These are phyloP conservation scores for Hypoxylon sp. DNA, from an alignment of 2,329 filamentous ascomycete species.

Conservation along the genomic window DNA sequence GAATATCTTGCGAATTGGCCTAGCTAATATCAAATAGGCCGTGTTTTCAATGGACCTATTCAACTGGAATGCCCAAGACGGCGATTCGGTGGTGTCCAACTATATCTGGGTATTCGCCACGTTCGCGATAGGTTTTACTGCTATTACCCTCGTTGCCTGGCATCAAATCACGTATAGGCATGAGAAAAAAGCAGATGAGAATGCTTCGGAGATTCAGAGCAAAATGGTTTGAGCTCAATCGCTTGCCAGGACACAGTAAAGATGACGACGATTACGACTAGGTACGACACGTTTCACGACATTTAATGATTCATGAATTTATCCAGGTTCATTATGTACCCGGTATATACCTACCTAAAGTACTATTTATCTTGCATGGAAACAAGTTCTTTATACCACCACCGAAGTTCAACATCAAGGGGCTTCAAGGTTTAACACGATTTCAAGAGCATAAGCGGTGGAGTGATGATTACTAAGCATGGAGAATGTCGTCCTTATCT, in stretches of 20 bases:
- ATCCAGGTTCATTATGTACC: not conserved
- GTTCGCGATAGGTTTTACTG: slow-evolving; percentile 45
- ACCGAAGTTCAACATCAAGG: not conserved
- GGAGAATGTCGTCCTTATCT: no score
- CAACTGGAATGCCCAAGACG: slow-evolving; percentile 45
- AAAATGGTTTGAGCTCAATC: slow-evolving; percentile 8
- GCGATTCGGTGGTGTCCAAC: slow-evolving; percentile 44
- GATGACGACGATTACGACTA: slow-evolving; percentile 8
- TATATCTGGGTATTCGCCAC: slow-evolving; percentile 50
- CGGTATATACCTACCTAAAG: not conserved
- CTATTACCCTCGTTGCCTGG: slow-evolving; percentile 42
- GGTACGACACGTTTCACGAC: not conserved
- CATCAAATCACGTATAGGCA: slow-evolving; percentile 27
- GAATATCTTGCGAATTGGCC: not conserved
- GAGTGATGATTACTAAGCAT: not conserved
- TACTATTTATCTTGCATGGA: not conserved
- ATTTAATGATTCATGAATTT: not conserved
- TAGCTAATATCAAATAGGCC: slow-evolving; percentile 32
- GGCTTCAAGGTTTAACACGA: not conserved
- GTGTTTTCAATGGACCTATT: slow-evolving; percentile 53
- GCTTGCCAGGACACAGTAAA: not conserved
- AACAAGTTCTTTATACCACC: not conserved
- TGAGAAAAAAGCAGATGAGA: not conserved
- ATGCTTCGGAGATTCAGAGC: slow-evolving; percentile 9
- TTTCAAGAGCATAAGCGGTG: not conserved